These are phyloP conservation scores for Botrytis porri DNA, from an alignment of 2,329 filamentous ascomycete species.

Conservation along the genomic window DNA sequence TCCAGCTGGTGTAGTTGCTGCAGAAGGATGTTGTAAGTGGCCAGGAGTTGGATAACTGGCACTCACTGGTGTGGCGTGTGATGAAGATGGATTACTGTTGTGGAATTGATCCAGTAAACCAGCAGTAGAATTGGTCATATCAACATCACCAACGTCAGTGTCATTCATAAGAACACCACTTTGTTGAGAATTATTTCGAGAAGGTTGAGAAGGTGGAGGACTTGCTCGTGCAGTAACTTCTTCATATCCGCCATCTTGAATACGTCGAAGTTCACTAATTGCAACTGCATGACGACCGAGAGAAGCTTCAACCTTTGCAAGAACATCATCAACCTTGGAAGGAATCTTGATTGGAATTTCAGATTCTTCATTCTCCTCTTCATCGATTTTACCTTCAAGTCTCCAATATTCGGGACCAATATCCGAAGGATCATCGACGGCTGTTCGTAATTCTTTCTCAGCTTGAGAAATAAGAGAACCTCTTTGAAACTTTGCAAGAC, in stretches of 20 bases:
- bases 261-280: slow-evolving; percentile 63
- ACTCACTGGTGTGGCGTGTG: slow-evolving; percentile 57
- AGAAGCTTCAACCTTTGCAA: slow-evolving; percentile 68
- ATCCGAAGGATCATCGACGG: slow-evolving; percentile 54
- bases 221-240: slow-evolving; percentile 44
- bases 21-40: slow-evolving; percentile 56
- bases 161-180: slow-evolving; percentile 55
- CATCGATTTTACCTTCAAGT: slow-evolving; percentile 56
- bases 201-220: slow-evolving; percentile 49
- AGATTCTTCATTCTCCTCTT: slow-evolving; percentile 45
- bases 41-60: slow-evolving; percentile 55
- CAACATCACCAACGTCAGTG: slow-evolving; percentile 51
- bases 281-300: slow-evolving; percentile 65
- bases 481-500: slow-evolving; percentile 71
- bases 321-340: slow-evolving; percentile 65
- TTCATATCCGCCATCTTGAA: slow-evolving; percentile 75
- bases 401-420: slow-evolving; percentile 60
- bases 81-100: slow-evolving; percentile 51
- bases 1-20: slow-evolving; percentile 51
- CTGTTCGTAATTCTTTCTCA: slow-evolving; percentile 70
- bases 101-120: slow-evolving; percentile 69
- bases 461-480: slow-evolving; percentile 68
- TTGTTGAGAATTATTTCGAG: slow-evolving; percentile 54
- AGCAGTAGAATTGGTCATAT: slow-evolving; percentile 60
- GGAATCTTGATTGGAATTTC: slow-evolving; percentile 36